phyloP scores from a whole-genome alignment of 257 asterid species.

The Ligustrum vulgare region DNA sequence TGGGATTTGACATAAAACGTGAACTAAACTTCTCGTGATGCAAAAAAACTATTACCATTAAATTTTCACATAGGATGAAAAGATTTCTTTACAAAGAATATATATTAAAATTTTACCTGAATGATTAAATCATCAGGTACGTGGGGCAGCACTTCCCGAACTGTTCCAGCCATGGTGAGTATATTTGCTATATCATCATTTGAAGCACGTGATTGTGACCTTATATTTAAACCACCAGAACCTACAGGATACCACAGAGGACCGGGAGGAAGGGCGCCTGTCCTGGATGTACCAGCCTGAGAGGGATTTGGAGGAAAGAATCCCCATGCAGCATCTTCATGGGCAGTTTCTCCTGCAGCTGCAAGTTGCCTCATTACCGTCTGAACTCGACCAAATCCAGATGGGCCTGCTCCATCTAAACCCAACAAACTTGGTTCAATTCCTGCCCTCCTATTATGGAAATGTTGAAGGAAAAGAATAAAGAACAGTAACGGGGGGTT shows the following conservation, averaged over 20 bases:
- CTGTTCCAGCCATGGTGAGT: constrained; percentile 74
- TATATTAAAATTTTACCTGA: constrained; percentile 45
- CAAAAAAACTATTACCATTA: background rate
- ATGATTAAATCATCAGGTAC: constrained; percentile 69
- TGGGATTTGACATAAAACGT: background rate
- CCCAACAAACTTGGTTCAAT: constrained; percentile 68
- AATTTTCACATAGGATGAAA: background rate
- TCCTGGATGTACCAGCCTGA: constrained; percentile 68
- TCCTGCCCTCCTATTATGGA: constrained; percentile 47
- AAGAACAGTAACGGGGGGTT: background rate
- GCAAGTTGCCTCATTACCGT: constrained; percentile 93
- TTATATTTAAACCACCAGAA: constrained; percentile 48
- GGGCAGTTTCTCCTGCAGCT: constrained; percentile 84
- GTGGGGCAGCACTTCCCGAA: constrained; percentile 82
- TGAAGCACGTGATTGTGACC: constrained; percentile 40
- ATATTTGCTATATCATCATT: constrained; percentile 54
- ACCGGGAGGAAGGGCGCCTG: constrained; percentile 43
- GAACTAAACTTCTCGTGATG: background rate
- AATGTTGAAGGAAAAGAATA: background rate
- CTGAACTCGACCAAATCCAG: constrained; percentile 78
- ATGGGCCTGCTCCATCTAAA: constrained; percentile 74
- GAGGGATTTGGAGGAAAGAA: constrained; percentile 65
- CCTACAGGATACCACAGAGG: constrained; percentile 38
- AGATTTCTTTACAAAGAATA: background rate
- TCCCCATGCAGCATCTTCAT: constrained; percentile 74